Base-by-base conservation (phyloP, 306 rosid genomes). In the Fragaria ananassa region DNA sequence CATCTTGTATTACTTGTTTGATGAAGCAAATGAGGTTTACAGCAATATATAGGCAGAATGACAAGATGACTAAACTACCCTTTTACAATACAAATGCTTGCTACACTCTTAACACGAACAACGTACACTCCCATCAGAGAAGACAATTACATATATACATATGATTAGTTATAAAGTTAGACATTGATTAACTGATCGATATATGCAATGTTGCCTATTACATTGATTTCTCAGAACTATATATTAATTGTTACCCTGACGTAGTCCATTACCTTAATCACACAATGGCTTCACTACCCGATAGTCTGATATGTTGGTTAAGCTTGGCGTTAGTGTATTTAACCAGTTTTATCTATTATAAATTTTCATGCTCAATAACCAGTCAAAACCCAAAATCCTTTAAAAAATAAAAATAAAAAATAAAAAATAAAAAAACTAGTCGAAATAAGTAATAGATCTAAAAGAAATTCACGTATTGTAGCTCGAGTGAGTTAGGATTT, bases 101-200 rank as follows among this genome's bases (percentile, higher is more conserved):
- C n/a, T n/a, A n/a, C n/a, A n/a, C n/a, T n/a, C n/a, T n/a, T n/a
- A n/a, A n/a, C n/a, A 39, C 10, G 57, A 17, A 61, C n/a, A 69
- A 39, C 44, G 44, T 39, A 67, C 61, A 54, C 61, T n/a, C 68
- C 62, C 45, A 57, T 68, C 56, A 3, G 31, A 64, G 47, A 80
- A 65, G 37, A 39, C 72, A 68, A 51, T 18, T 51, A 51, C 57
- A 41, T 41, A 41, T 41, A 7, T 51, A 8, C 57, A 17, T 47
- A 14, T 13, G 53, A 13, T 47, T 47, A 14, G 19, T 47, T 13
- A 47, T 47, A 14, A 12, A 47, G 15, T 47, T 47, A 41, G 44
- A 41, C 44, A 47, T 47, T 3, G 18, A 4, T 47, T 47, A 14
- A 47, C 53, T 47, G 18, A 47, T 4, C 15, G 3, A 41, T 23